Evolutionary conservation across 371 early-diverging fungal genomes (phyloP).

Genomic region (Funneliformis caledonium): DNA sequence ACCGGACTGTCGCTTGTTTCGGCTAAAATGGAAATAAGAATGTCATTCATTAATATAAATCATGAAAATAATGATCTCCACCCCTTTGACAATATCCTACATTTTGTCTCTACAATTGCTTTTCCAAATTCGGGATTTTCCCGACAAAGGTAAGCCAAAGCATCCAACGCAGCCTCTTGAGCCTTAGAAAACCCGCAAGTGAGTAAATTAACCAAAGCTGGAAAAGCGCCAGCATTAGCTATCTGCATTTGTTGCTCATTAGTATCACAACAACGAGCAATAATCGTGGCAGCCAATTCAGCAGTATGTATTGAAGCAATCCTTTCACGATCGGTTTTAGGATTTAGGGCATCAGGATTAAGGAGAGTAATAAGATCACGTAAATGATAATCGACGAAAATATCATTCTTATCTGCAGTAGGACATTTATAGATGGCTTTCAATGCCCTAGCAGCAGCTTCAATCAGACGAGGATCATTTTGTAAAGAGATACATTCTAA

Average conservation of each 20-base stretch:
- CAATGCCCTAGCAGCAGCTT: conserved; percentile 74
- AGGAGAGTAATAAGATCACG: conserved; percentile 45
- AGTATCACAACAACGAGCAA: conserved; percentile 70
- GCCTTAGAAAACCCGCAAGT: conserved; percentile 62
- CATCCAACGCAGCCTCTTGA: conserved; percentile 83
- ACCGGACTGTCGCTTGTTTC: conserved; percentile 46
- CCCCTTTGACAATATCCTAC: conserved; percentile 47
- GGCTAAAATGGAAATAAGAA: conserved; percentile 40
- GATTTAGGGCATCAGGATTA: conserved; percentile 40
- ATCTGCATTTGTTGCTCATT: conserved; percentile 64
- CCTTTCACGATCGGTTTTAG: conserved; percentile 49
- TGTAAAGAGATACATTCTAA: conserved; percentile 60
- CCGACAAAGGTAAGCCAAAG: conserved; percentile 69
- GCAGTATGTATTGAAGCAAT: conserved; percentile 65
- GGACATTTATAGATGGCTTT: conserved; percentile 75
- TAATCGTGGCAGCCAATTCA: conserved; percentile 69
- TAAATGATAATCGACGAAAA: conserved; percentile 53
- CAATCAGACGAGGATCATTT: conserved; percentile 59
- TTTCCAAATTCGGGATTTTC: conserved; percentile 65
- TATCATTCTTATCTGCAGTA: conserved; percentile 59
- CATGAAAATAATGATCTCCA: not conserved
- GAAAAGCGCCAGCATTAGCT: conserved; percentile 63
- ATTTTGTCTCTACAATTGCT: conserved; percentile 53
- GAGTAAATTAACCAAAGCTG: conserved; percentile 63
- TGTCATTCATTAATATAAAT: not conserved